Conservation (phyloP, 306 rosid genomes). For the Sicyos baderoa region DNA sequence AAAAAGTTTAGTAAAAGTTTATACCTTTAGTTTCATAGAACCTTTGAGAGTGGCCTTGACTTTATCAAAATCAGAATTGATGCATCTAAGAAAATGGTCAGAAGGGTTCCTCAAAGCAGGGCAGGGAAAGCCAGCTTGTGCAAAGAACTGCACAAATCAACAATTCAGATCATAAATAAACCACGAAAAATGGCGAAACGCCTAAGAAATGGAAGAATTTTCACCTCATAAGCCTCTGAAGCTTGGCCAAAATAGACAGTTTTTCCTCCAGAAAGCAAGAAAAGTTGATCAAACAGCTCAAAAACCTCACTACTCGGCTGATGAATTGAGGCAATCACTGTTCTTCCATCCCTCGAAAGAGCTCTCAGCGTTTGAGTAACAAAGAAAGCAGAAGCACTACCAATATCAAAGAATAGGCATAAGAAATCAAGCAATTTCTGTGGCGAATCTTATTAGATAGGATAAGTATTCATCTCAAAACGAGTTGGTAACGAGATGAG, state of each 20-base stretch:
- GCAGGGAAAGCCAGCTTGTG: constrained; percentile 96
- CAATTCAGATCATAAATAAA: background rate
- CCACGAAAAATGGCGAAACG: background rate
- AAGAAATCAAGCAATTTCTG: background rate
- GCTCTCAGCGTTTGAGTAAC: constrained; percentile 85
- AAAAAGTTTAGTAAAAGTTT: background rate
- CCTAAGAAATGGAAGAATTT: background rate
- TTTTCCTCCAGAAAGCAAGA: constrained; percentile 86
- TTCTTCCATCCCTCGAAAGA: constrained; percentile 83
- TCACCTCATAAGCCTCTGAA: constrained; percentile 87
- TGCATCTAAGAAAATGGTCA: constrained; percentile 88
- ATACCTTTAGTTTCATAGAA: constrained; percentile 86
- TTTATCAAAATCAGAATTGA: constrained; percentile 94
- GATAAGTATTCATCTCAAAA: no score
- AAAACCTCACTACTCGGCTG: constrained; percentile 99
- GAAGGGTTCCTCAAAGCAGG: constrained; percentile 97
- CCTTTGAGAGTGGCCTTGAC: constrained; percentile 79
- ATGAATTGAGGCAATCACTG: constrained; percentile 91
- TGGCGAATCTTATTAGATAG: background rate
- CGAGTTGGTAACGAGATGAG: no score
- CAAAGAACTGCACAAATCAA: constrained; percentile 63
- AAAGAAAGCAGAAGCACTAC: constrained; percentile 97
- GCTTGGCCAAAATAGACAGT: constrained; percentile 91
- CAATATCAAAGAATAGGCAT: constrained; percentile 19
- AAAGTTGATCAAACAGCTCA: constrained; percentile 82